These are phyloP conservation scores for Fusarium subglutinans DNA, from an alignment of 2,329 filamentous ascomycete species.

Conservation along the genomic window DNA sequence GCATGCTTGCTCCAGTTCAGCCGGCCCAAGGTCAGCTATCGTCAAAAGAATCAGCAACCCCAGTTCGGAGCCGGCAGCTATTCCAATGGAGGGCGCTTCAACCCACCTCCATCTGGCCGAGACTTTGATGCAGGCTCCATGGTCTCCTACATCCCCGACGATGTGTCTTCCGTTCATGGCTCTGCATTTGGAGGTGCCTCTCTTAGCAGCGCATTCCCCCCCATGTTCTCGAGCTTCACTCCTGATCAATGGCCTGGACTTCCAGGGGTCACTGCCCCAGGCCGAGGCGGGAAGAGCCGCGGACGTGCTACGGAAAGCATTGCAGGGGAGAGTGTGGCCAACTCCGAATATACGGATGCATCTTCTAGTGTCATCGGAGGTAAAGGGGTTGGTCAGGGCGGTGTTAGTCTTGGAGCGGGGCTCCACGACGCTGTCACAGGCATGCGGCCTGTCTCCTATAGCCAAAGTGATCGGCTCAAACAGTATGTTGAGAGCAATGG, in stretches of 20 bases:
- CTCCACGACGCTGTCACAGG: slow-evolving; percentile 78
- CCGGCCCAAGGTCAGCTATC: slow-evolving; percentile 90
- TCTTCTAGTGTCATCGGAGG: slow-evolving; percentile 80
- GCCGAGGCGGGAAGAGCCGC: slow-evolving; percentile 74
- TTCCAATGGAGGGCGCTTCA: slow-evolving; percentile 54
- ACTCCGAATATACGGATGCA: slow-evolving; percentile 87
- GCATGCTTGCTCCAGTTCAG: slow-evolving; percentile 94
- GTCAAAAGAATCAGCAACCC: slow-evolving; percentile 84
- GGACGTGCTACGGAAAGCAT: slow-evolving; percentile 78
- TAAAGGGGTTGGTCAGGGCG: slow-evolving; percentile 81
- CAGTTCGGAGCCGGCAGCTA: slow-evolving; percentile 59
- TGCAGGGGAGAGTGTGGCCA: slow-evolving; percentile 91
- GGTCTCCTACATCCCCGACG: slow-evolving; percentile 94
- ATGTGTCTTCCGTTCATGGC: slow-evolving; percentile 95
- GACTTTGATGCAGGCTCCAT: slow-evolving; percentile 85
- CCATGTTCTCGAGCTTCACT: slow-evolving; percentile 94
- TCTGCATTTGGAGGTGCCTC: slow-evolving; percentile 87
- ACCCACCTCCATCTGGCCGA: slow-evolving; percentile 54
- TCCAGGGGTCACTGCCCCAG: slow-evolving; percentile 66
- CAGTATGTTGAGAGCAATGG: slow-evolving; percentile 91
- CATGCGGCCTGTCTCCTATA: slow-evolving; percentile 68
- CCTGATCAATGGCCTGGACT: slow-evolving; percentile 89
- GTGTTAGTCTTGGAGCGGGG: slow-evolving; percentile 85
- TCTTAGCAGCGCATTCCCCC: slow-evolving; percentile 79
- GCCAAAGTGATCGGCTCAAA: slow-evolving; percentile 79